A percentile compares a stretch with the other conserved stretches of the same genome.
These are phyloP conservation scores for Aspergillus sp. DNA, from an alignment of 2,329 filamentous ascomycete species.

Conservation along the genomic window DNA sequence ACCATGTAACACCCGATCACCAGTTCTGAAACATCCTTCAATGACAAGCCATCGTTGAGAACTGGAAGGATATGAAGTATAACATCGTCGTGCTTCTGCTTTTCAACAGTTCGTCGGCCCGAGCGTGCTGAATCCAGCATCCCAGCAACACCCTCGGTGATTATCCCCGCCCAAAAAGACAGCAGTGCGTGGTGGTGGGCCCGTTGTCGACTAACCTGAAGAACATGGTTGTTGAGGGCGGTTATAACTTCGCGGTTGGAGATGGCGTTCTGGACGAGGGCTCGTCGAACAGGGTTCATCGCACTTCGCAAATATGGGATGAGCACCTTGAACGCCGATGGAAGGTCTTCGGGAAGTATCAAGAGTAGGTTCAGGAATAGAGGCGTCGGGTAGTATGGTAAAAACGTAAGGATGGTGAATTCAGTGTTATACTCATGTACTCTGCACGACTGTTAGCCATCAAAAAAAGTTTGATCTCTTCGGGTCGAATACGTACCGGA, in stretches of 20 bases:
- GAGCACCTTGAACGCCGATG: slow-evolving; percentile 77
- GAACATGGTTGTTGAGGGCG: slow-evolving; percentile 73
- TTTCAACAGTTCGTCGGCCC: slow-evolving; percentile 72
- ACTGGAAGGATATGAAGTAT: slow-evolving; percentile 68
- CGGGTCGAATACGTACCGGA: slow-evolving; percentile 60
- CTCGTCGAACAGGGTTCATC: slow-evolving; percentile 73
- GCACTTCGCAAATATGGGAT: slow-evolving; percentile 79
- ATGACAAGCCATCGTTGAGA: slow-evolving; percentile 73
- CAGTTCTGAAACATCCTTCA: slow-evolving; percentile 74
- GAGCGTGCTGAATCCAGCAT: slow-evolving; percentile 77
- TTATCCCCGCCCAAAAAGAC: slow-evolving; percentile 87
- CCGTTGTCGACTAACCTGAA: slow-evolving; percentile 69
- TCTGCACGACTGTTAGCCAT: slow-evolving; percentile 47
- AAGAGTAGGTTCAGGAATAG: slow-evolving; percentile 84
- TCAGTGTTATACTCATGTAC: slow-evolving; percentile 89
- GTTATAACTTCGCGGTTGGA: slow-evolving; percentile 75
- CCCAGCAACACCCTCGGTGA: slow-evolving; percentile 79
- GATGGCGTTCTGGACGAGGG: slow-evolving; percentile 79
- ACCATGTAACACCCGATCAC: slow-evolving; percentile 92
- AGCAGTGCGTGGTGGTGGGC: slow-evolving; percentile 76
- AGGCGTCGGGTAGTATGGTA: slow-evolving; percentile 86
- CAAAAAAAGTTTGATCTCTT: background rate
- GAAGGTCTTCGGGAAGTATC: slow-evolving; percentile 73
- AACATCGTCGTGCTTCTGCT: slow-evolving; percentile 75
- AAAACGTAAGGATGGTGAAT: slow-evolving; percentile 76